Conservation (phyloP, 2,329 filamentous ascomycete species). For the Rhynchosporium secalis region DNA sequence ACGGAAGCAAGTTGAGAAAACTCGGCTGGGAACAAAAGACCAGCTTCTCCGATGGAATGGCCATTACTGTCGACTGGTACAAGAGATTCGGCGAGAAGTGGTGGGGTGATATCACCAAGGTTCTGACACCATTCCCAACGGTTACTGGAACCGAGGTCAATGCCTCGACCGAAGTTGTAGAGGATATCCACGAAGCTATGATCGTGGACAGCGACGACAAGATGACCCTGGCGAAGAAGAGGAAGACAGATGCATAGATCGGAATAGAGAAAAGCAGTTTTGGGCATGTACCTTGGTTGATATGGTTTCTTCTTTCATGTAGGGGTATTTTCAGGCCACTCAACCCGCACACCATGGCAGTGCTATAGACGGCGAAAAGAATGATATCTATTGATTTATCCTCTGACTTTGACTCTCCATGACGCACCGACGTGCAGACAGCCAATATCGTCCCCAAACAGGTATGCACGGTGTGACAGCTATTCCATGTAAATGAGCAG, state of each 20-base stretch:
- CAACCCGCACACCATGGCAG: constrained; percentile 4
- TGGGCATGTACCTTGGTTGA: not conserved
- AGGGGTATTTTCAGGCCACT: constrained; percentile 7
- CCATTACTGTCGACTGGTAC: constrained; percentile 70
- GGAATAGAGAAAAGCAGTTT: not conserved
- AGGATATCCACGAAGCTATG: constrained; percentile 37
- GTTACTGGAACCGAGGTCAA: constrained; percentile 57
- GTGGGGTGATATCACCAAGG: constrained; percentile 72
- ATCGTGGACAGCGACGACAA: constrained; percentile 28
- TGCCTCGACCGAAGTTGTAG: constrained; percentile 40
- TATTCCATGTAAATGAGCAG: not conserved
- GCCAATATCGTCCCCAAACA: not conserved
- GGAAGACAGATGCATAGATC: constrained; percentile 28
- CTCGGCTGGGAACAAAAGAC: constrained; percentile 72
- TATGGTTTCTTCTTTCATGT: constrained; percentile 1
- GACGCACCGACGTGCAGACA: not conserved
- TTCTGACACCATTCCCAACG: constrained; percentile 66
- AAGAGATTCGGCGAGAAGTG: constrained; percentile 62
- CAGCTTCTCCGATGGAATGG: constrained; percentile 62
- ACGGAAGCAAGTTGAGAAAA: constrained; percentile 64
- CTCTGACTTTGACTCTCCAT: constrained; percentile 1
- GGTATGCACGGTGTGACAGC: not conserved
- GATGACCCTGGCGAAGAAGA: constrained; percentile 36
- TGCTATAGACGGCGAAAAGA: constrained; percentile 15
- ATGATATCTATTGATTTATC: constrained; percentile 2